A percentile compares a stretch with the other conserved stretches of the same genome.
These are phyloP conservation scores for Paraphoma sp. DNA, from an alignment of 2,329 filamentous ascomycete genomes.

Conservation along the genomic window DNA sequence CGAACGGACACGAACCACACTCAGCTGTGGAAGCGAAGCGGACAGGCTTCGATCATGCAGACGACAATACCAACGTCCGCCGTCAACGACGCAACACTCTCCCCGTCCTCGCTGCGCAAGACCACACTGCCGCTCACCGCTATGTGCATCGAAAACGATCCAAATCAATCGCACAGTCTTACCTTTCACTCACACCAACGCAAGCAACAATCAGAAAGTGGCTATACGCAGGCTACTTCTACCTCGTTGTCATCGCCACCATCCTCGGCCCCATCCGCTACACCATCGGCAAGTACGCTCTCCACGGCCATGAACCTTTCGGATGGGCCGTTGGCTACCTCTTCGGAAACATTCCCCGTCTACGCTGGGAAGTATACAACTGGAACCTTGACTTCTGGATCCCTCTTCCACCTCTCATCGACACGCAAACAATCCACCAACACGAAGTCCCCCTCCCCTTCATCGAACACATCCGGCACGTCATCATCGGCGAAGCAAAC, in stretches of 20 bases:
- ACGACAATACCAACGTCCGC: conserved; percentile 3
- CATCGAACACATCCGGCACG: conserved; percentile 69
- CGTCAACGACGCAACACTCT: conserved; percentile 45
- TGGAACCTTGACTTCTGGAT: conserved; percentile 78
- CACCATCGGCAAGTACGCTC: conserved; percentile 71
- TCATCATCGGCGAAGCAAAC: conserved; percentile 75
- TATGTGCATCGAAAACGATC: conserved; percentile 35
- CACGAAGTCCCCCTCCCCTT: conserved; percentile 18
- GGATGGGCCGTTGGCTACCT: conserved; percentile 93
- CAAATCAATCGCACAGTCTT: conserved; percentile 62
- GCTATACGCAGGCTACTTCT: conserved; percentile 82
- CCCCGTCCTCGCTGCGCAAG: conserved; percentile 31
- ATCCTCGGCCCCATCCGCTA: conserved; percentile 74
- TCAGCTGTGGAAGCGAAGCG: conserved; percentile 40
- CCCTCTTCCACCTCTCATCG: conserved; percentile 64
- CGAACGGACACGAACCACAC: conserved; percentile 27
- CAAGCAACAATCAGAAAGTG: conserved; percentile 82
- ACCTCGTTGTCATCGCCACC: conserved; percentile 68
- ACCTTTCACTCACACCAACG: conserved; percentile 78
- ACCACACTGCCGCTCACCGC: conserved; percentile 26
- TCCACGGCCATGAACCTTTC: conserved; percentile 78
- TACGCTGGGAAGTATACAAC: conserved; percentile 74
- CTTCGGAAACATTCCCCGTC: conserved; percentile 75
- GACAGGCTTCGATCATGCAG: conserved; percentile 15
- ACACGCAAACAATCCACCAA: conserved; percentile 18